Conservation (phyloP, 1,284 basidiomycete species). For the Apiotrichum brassicae region DNA sequence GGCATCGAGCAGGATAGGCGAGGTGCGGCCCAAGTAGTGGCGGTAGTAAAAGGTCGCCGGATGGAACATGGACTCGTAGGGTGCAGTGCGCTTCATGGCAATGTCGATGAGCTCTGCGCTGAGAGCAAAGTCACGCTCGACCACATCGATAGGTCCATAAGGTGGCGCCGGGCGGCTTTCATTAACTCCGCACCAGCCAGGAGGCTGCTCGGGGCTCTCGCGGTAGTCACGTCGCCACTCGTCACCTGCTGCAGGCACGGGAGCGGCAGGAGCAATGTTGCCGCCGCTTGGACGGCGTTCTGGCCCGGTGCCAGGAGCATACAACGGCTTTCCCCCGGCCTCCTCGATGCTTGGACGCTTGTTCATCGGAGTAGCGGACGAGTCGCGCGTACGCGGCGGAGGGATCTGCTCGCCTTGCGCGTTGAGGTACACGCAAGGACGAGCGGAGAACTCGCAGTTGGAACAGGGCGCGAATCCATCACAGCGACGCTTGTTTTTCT, state of each 20-base stretch:
- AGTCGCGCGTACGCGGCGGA: slow-evolving; percentile 42
- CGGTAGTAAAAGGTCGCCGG: slow-evolving; percentile 48
- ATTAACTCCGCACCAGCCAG: neutral
- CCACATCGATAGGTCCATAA: slow-evolving; percentile 27
- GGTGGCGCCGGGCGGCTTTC: neutral
- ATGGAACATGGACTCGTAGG: slow-evolving; percentile 47
- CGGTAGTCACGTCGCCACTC: slow-evolving; percentile 9
- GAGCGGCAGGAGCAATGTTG: neutral
- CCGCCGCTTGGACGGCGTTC: slow-evolving; percentile 7
- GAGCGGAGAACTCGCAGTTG: slow-evolving; percentile 51
- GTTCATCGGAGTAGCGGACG: slow-evolving; percentile 18
- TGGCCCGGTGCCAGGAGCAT: neutral
- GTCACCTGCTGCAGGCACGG: neutral
- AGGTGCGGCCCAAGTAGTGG: slow-evolving; percentile 43
- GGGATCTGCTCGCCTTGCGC: slow-evolving; percentile 45
- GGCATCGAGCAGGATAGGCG: slow-evolving; percentile 46
- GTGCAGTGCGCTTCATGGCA: slow-evolving; percentile 47
- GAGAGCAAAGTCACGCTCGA: slow-evolving; percentile 33
- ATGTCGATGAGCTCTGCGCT: slow-evolving; percentile 40
- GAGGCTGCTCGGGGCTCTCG: neutral
- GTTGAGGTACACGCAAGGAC: slow-evolving; percentile 48
- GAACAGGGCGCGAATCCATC: slow-evolving; percentile 51
- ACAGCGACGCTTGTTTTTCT: slow-evolving; percentile 51
- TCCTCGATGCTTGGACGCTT: slow-evolving; percentile 11
- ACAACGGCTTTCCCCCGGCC: slow-evolving; percentile 5